Evolutionary conservation across 2,329 filamentous ascomycete genomes (phyloP), one percentile per base, ranked within the genome.

Genomic region (Hymenoscyphus linearis): DNA sequence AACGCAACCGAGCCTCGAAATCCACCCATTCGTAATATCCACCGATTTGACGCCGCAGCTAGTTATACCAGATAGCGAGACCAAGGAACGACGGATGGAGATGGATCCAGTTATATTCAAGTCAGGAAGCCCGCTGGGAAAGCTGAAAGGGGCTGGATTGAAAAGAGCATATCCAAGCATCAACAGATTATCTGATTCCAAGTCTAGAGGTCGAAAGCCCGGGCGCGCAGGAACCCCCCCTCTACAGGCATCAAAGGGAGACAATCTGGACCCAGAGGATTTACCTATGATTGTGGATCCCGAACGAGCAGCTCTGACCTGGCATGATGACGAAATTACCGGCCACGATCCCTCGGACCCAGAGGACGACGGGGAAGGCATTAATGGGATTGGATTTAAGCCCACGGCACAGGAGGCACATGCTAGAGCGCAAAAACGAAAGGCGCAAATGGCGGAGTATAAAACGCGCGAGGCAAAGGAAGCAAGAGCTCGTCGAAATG

Each of bases 281-380:
- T 53, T 61, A 25, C 52, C 18, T 25, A 60, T 35, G 18, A 62
- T 67, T 31, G 47, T 72, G 10, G 69, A 72, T 57, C 62, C 65
- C 1, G 70, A 71, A 27, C 78, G 84, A 37, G 83, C 84, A 6
- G 79, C 83, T 2, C 75, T 87, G 58, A 88, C 85, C 1, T 88
- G 85, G 85, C 84, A 85, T 67, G 84, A 87, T 65, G 82, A 87
- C 66, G 85, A 88, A 69, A 88, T 88, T 63, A 88, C 85, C 1
- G 78, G 87, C 31, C 85, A 87, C 71, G 82, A 87, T 66, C 82
- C 84, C 0, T 77, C 84, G 47, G 85, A 88, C 69, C 79, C 82
- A 64, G 85, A 88, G 64, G 85, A 88, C 68, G 85, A 88, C 68
- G 85, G 85, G 57, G 83, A 81, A 3, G 85, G 85, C 25, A 84